Evolutionary conservation across 2,329 filamentous ascomycete species (phyloP).

Genomic region (Cladosporium oxysporum): DNA sequence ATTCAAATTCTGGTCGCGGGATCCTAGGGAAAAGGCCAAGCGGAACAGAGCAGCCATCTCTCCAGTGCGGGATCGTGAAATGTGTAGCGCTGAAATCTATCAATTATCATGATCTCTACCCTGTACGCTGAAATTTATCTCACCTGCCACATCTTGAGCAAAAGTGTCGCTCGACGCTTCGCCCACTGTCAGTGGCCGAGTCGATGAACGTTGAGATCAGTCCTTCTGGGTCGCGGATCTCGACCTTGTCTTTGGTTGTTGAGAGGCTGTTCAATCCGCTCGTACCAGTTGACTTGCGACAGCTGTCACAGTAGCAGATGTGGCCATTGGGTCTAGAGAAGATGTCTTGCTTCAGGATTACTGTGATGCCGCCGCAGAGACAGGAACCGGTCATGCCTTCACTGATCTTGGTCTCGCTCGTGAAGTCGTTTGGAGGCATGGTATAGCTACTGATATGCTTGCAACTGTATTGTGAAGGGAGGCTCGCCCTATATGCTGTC

Average conservation of each 20-base stretch:
- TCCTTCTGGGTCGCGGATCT: slow-evolving; percentile 17
- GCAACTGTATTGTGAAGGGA: background rate
- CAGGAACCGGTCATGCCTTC: slow-evolving; percentile 27
- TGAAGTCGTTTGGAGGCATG: background rate
- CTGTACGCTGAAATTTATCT: background rate
- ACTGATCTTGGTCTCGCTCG: slow-evolving; percentile 34
- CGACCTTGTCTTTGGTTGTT: slow-evolving; percentile 7
- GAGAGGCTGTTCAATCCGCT: slow-evolving; percentile 20
- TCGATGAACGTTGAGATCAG: slow-evolving; percentile 25
- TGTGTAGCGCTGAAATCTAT: background rate
- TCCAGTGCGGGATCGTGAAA: background rate
- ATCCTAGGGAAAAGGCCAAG: slow-evolving; percentile 25
- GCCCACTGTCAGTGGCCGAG: slow-evolving; percentile 23
- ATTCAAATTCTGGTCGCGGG: slow-evolving; percentile 24
- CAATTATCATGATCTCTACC: background rate
- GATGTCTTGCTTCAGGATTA: slow-evolving; percentile 50
- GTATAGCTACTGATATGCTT: background rate
- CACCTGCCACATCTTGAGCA: slow-evolving; percentile 25
- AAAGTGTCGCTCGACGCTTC: slow-evolving; percentile 23
- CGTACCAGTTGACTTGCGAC: slow-evolving; percentile 46
- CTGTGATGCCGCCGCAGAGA: slow-evolving; percentile 40
- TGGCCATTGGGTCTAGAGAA: slow-evolving; percentile 44
- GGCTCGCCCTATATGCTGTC: background rate
- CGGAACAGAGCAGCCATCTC: slow-evolving; percentile 16
- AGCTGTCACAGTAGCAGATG: slow-evolving; percentile 50